Evolutionary conservation across 345 rosid species (phyloP).

Genomic region (Rhodomyrtus tomentosa): DNA sequence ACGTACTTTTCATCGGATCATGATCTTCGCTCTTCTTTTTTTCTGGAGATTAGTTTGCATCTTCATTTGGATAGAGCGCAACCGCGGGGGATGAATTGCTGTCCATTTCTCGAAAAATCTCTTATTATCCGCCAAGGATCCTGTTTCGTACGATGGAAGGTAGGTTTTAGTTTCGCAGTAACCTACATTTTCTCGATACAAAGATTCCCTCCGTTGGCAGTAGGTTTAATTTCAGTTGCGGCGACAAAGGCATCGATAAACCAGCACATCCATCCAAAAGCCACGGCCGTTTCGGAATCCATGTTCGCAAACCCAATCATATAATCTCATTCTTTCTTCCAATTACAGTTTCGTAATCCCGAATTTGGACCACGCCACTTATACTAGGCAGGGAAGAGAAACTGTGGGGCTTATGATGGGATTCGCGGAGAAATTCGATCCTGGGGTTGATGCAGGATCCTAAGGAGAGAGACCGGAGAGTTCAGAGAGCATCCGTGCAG

Average conservation of each 20-base stretch:
- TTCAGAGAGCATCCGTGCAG: constrained; percentile 54
- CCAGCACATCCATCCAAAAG: background rate
- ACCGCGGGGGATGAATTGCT: background rate
- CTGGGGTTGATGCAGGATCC: constrained; percentile 84
- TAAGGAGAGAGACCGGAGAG: constrained; percentile 57
- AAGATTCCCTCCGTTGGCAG: background rate
- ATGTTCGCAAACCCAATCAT: background rate
- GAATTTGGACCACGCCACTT: too few species aligned
- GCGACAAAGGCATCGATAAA: background rate
- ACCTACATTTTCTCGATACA: background rate
- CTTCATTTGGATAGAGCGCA: background rate
- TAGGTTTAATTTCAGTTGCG: background rate
- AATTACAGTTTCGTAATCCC: too few species aligned
- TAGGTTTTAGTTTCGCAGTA: background rate
- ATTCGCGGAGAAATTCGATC: constrained; percentile 63
- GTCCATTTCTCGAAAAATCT: background rate
- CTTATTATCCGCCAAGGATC: background rate
- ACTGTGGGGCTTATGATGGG: constrained; percentile 45
- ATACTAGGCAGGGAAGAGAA: background rate
- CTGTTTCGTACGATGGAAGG: background rate
- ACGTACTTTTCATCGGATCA: background rate
- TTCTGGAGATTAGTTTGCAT: background rate
- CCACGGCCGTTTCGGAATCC: background rate
- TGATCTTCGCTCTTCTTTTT: too few species aligned
- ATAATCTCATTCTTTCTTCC: too few species aligned